Evolutionary conservation across 148 eudicot species (phyloP).

Genomic region (Nepenthes gracilis): DNA sequence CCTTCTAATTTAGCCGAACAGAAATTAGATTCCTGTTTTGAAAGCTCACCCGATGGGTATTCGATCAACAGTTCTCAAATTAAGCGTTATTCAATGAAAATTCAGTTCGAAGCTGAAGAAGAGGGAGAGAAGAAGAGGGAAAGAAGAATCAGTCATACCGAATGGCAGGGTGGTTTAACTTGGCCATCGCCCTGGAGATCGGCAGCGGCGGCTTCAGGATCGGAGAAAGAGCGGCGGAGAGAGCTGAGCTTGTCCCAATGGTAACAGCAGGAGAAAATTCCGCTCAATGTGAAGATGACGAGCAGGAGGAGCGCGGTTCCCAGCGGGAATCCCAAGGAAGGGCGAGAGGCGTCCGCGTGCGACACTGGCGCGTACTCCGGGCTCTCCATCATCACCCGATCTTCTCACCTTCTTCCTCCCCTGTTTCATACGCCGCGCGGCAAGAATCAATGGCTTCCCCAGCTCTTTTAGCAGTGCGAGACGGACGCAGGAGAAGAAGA

Average conservation of each 20-base stretch:
- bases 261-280: conserved; percentile 86
- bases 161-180: too few species aligned
- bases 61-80: too few species aligned
- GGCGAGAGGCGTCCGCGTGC: conserved; percentile 37
- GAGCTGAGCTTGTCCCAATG: conserved; percentile 84
- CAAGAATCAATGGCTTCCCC: background rate
- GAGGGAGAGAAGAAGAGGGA: too few species aligned
- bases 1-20: too few species aligned
- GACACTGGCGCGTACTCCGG: background rate
- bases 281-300: conserved; percentile 68
- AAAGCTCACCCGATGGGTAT: too few species aligned
- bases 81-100: too few species aligned
- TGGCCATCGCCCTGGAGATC: background rate
- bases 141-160: too few species aligned
- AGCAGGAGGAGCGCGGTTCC: conserved; percentile 67
- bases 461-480: too few species aligned
- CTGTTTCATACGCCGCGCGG: background rate
- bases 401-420: background rate
- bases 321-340: conserved; percentile 80
- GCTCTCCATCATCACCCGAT: background rate
- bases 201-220: conserved; percentile 13
- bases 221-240: conserved; percentile 36
- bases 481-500: too few species aligned
- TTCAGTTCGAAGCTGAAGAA: too few species aligned
- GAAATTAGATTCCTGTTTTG: too few species aligned